Evolutionary conservation across 75 land plant genomes (phyloP).

Genomic region (Larix kaempferi): DNA sequence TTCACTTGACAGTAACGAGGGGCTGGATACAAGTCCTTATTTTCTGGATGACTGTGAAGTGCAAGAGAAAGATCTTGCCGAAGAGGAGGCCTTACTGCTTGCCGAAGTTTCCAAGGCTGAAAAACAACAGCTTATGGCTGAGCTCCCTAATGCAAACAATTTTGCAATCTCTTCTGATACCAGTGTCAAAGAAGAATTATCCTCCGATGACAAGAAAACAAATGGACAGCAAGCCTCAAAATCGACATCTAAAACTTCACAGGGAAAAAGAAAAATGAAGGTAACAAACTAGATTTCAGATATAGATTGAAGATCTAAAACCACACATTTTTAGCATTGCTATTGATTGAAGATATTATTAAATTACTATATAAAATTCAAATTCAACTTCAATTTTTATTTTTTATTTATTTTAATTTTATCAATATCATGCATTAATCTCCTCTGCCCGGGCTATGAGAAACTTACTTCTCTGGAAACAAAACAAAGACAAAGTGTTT

Average conservation of each 20-base stretch:
- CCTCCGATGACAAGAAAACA: not conserved
- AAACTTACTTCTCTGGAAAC: not conserved
- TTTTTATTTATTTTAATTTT: too few species aligned
- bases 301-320: too few species aligned
- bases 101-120: slow-evolving; percentile 16
- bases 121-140: not conserved
- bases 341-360: too few species aligned
- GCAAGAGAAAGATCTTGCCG: slow-evolving; percentile 6
- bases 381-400: too few species aligned
- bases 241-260: slow-evolving; percentile 21
- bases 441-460: not conserved
- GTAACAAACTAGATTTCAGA: slow-evolving; percentile 11
- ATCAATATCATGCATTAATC: too few species aligned
- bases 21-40: not conserved
- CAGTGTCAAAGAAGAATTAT: slow-evolving; percentile 3
- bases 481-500: slow-evolving; percentile 3
- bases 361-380: too few species aligned
- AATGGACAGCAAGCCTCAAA: slow-evolving; percentile 1
- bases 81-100: slow-evolving; percentile 20
- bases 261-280: slow-evolving; percentile 54
- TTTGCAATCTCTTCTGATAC: slow-evolving; percentile 2
- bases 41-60: slow-evolving; percentile 7
- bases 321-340: too few species aligned
- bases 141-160: slow-evolving; percentile 9
- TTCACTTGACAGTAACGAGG: slow-evolving; percentile 12